Percentiles rank a stretch among this genome's conserved stretches.
These are phyloP conservation scores for Boletus reticulatus DNA, from an alignment of 768 basidiomycete species.

Conservation along the genomic window DNA sequence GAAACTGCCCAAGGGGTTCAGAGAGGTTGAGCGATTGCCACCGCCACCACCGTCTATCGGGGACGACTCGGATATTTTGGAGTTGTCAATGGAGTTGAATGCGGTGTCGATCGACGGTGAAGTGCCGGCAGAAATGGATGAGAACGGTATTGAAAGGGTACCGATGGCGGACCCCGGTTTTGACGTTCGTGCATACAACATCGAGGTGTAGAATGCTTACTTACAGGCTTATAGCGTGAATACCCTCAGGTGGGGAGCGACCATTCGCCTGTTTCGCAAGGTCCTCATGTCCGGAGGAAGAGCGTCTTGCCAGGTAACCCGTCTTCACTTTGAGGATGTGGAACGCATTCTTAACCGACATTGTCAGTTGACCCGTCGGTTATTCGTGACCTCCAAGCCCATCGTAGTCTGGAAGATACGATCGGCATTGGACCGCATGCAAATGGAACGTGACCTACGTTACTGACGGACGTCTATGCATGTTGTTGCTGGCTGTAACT, in stretches of 20 bases:
- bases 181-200: constrained; percentile 56
- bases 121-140: constrained; percentile 65
- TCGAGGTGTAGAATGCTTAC: constrained; percentile 13
- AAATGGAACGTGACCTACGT: constrained; percentile 25
- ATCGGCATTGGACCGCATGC: constrained; percentile 29
- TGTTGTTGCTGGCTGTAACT: constrained; percentile 23
- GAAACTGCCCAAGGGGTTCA: constrained; percentile 68
- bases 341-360: constrained; percentile 15
- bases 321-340: constrained; percentile 5
- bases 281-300: constrained; percentile 89
- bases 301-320: constrained; percentile 84
- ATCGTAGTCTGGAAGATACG: constrained; percentile 74
- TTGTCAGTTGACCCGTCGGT: constrained; percentile 82
- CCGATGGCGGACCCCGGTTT: constrained; percentile 91
- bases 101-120: constrained; percentile 75
- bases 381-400: constrained; percentile 82
- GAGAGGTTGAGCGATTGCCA: constrained; percentile 63
- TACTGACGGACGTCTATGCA: constrained; percentile 17
- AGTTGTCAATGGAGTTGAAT: constrained; percentile 87
- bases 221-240: constrained; percentile 47
- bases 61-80: constrained; percentile 84
- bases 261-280: constrained; percentile 53
- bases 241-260: constrained; percentile 66
- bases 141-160: constrained; percentile 81
- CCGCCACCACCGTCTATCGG: constrained; percentile 75